A percentile compares a stretch with the other conserved stretches of the same genome.
Evolutionary conservation across 129 eudicot species (phyloP).

Genomic region (Heracleum sosnowskyi): DNA sequence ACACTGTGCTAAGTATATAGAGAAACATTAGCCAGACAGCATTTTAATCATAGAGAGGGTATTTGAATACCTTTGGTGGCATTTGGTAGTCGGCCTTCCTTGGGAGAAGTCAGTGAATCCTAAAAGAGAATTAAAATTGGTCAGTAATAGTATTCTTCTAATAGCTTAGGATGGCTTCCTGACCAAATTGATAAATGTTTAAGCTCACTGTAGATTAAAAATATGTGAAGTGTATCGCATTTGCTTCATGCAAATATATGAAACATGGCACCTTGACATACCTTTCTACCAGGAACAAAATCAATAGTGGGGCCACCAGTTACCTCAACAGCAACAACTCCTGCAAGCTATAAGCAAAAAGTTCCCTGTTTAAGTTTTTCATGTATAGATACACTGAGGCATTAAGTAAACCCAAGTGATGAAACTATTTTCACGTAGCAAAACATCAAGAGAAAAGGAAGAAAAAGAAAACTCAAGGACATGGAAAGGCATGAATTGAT

Average conservation of each 20-base stretch:
- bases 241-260: slow-evolving; percentile 3
- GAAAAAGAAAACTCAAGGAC: neutral
- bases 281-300: slow-evolving; percentile 94
- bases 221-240: too few relatives aligned
- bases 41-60: slow-evolving; percentile 6
- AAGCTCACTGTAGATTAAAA: neutral
- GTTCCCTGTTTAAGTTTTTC: neutral
- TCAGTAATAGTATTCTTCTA: neutral
- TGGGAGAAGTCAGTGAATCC: slow-evolving; percentile 74
- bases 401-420: neutral
- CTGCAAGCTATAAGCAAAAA: slow-evolving; percentile 68
- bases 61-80: slow-evolving; percentile 59
- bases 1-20: neutral
- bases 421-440: neutral
- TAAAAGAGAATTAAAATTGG: slow-evolving; percentile 22
- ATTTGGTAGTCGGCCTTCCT: slow-evolving; percentile 95
- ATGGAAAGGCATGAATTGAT: neutral
- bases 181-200: neutral
- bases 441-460: neutral
- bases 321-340: slow-evolving; percentile 93
- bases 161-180: neutral
- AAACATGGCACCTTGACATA: slow-evolving; percentile 18
- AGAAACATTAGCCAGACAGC: neutral
- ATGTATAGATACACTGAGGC: neutral
- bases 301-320: slow-evolving; percentile 91